Evolutionary conservation across 257 asterid genomes (phyloP).

Genomic region (Petunia axillaris): DNA sequence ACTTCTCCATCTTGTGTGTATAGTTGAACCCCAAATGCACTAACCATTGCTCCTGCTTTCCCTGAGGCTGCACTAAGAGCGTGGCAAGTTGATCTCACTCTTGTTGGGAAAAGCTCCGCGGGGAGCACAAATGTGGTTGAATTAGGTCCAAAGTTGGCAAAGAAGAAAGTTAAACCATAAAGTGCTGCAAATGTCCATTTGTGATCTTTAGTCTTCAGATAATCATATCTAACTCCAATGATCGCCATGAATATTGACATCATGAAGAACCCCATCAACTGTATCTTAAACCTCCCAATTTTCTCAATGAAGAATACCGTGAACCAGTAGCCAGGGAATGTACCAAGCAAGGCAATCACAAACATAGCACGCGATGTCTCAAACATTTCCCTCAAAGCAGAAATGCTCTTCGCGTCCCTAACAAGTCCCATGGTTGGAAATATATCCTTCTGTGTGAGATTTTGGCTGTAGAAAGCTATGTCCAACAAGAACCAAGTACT

Average conservation of each 20-base stretch:
- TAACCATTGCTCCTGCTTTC: conserved; percentile 26
- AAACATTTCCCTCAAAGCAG: conserved; percentile 44
- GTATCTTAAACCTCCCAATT: conserved; percentile 22
- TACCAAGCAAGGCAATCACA: conserved; percentile 17
- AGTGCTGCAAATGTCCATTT: conserved; percentile 23
- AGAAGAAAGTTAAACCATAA: conserved; percentile 22
- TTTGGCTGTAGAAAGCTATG: conserved; percentile 51
- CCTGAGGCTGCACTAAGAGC: conserved; percentile 1
- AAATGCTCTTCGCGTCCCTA: conserved; percentile 33
- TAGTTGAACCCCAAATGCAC: conserved; percentile 31
- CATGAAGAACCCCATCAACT: conserved; percentile 31
- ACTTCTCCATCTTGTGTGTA: conserved; percentile 20
- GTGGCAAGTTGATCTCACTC: conserved; percentile 22
- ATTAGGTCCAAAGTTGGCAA: conserved; percentile 24
- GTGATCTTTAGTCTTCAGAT: conserved; percentile 3
- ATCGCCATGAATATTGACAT: conserved; percentile 23
- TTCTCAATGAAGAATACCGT: conserved; percentile 21
- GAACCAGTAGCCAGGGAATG: conserved; percentile 24
- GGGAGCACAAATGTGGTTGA: conserved; percentile 22
- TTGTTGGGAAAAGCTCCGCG: conserved; percentile 16
- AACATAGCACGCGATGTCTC: conserved; percentile 9
- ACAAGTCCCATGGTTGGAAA: conserved; percentile 46
- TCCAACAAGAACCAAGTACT: conserved; percentile 49
- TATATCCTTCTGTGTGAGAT: conserved; percentile 52
- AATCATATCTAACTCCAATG: conserved; percentile 6